Conservation (phyloP, 768 basidiomycete genomes). For the Antrodiella citrinella region DNA sequence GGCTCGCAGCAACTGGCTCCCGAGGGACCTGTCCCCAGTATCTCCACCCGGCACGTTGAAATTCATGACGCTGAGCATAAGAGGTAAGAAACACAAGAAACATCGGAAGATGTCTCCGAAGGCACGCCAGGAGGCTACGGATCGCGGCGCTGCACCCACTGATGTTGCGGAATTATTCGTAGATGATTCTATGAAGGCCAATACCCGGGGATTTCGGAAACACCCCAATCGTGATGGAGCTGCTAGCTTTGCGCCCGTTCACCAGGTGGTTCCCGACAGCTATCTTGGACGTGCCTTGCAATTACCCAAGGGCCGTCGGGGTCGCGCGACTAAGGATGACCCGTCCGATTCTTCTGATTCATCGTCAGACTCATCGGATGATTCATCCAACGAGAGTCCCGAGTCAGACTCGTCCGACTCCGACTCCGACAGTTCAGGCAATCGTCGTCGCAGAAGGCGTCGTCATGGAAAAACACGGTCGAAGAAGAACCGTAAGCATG, state of each 20-base stretch:
- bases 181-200: background rate
- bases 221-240: background rate
- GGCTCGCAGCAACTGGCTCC: too few species aligned
- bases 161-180: background rate
- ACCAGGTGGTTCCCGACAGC: constrained; percentile 1
- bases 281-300: background rate
- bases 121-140: background rate
- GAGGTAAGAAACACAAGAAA: background rate
- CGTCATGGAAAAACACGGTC: background rate
- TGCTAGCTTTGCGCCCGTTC: background rate
- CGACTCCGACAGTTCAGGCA: background rate
- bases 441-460: background rate
- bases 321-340: background rate
- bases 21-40: too few species aligned
- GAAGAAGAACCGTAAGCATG: background rate
- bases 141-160: too few species aligned
- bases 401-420: background rate
- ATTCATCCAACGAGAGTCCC: background rate
- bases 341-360: background rate
- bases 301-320: background rate
- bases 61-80: background rate
- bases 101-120: background rate
- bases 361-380: background rate
- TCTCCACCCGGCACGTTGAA: too few species aligned
- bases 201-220: too few species aligned